Evolutionary conservation across 2,329 filamentous ascomycete species (phyloP), one percentile per base, ranked within the genome.

Genomic region (Botryotinia calthae): DNA sequence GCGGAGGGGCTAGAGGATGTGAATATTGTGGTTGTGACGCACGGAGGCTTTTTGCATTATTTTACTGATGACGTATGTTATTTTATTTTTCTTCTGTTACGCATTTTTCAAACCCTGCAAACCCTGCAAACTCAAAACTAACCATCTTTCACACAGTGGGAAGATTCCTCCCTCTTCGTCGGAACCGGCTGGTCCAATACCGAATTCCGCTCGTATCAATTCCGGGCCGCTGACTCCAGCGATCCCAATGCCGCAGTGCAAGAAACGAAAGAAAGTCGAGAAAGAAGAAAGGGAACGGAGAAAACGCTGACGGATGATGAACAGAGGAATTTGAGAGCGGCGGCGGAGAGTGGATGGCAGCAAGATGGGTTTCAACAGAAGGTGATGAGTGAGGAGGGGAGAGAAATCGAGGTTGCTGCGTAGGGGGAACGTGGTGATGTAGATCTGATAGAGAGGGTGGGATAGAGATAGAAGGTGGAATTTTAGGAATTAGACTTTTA

Each of bases 31-130:
- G 86, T 94, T 2, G 93, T 97, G 12, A 91, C 93, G 4, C 94
- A 97, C 78, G 94, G 94, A 2, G 93, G 92, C 1, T 92, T 95
- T 77, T 81, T 97, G 78, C 94, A 97, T 81, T 97, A 93, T 78
- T 83, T 97, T 75, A 96, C 93, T 0, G 88, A 94, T 76, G 94
- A 97, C 79, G 70, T 72, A 58, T 97, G 90, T 68, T 6, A 31
- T 4, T 28, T 44, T n/a, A n/a, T n/a, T n/a, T n/a, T n/a, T n/a
- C n/a, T n/a, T n/a, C n/a, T n/a, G n/a, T n/a, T n/a, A n/a, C n/a
- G n/a, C n/a, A n/a, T n/a, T n/a, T n/a, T n/a, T n/a, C n/a, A n/a
- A n/a, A n/a, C 4, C 5, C 12, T 37, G 1, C 34, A 22, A 5
- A 56, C 22, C 48, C 20, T 2, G 46, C 18, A 67, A n/a, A n/a